Evolutionary conservation across 2,329 filamentous ascomycete genomes (phyloP), one percentile per base, ranked within the genome.

Genomic region (Lecanicillium sp.): DNA sequence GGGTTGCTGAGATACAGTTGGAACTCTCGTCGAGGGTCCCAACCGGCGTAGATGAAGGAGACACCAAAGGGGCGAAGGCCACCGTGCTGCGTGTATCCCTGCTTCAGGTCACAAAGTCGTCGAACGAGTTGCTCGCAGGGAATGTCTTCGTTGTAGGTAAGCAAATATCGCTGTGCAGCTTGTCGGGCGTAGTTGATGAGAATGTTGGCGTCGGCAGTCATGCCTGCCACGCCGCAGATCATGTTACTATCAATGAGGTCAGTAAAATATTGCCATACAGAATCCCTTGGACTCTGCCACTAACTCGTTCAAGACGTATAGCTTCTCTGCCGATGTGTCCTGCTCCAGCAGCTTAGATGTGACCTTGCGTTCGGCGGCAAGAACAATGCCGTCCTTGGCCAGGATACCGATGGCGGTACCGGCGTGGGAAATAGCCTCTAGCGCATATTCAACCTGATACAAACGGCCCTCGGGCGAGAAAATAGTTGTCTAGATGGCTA

Each of bases 101-200:
- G 92, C 75, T 98, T 98, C 51, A 96, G 71, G 70, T 98, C 92
- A 68, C 94, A 98, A 55, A 98, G 76, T 53, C 87, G 80, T 54
- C 92, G 88, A 45, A 98, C 92, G 42, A 98, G 85, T 67, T 98
- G 92, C 65, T 98, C 92, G 71, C 92, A 98, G 43, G 92, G 92
- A 49, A 98, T 98, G 60, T 98, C 92, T 83, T 95, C 89, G 73
- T 96, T 95, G 76, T 98, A 98, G 55, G 90, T 98, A 51, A 95
- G 80, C 62, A 98, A 90, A 69, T 98, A 96, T 59, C 84, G 80
- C 70, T 98, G 92, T 54, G 92, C 92, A 55, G 86, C 85, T 77
- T 95, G 87, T 54, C 92, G 88, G 61, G 92, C 94, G 67, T 94
- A 95, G 75, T 98, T 98, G 80, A 98, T 98, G 62, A 98, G 87